Base-by-base conservation (phyloP, 306 rosid genomes). In the Canavalia gladiata region DNA sequence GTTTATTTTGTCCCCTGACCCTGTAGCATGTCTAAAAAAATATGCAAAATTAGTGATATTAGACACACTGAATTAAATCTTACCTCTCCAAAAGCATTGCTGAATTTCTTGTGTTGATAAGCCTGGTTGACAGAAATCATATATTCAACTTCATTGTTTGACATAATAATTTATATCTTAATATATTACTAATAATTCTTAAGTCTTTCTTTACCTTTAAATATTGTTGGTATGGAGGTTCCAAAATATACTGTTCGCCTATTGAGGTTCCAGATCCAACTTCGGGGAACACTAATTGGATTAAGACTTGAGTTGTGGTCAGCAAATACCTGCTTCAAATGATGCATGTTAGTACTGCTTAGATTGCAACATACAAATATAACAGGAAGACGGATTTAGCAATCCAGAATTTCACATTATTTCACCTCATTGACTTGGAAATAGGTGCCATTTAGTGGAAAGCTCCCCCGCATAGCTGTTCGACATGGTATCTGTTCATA, bases 371-470 rank as follows among this genome's bases (percentile, higher is more conserved):
- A 64, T 12, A 69, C 35, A 78, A 68, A 71, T 43, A 39, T 28
- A 84, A 78, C 49, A 55, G 34, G 57, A 37, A 67, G 69, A 78
- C 31, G 75, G 10, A 75, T 41, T 52, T 67, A 46, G 37, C 63
- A 59, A 25, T 55, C 28, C 4, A 78, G 65, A 56, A 49, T 31
- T 71, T 45, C 59, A 65, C 42, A 52, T 34, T 42, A 9, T 78
- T 76, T 81, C 72, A 95, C 98, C 98, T 95, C 97, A 68, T 95
- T 95, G 80, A 95, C 98, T 85, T 95, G 97, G 85, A 95, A 95
- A 86, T 95, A 95, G 63, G 98, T 95, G 67, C 98, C 98, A 41
- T 95, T 95, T 49, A 95, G 92, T 11, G 98, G 98, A 79, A 95
- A 95, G 82, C 98, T 92, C 51, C 98, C 98, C 60, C 90, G 87